phyloP scores from a whole-genome alignment of 2,329 filamentous ascomycete genomes.

The Pseudopithomyces maydicus region DNA sequence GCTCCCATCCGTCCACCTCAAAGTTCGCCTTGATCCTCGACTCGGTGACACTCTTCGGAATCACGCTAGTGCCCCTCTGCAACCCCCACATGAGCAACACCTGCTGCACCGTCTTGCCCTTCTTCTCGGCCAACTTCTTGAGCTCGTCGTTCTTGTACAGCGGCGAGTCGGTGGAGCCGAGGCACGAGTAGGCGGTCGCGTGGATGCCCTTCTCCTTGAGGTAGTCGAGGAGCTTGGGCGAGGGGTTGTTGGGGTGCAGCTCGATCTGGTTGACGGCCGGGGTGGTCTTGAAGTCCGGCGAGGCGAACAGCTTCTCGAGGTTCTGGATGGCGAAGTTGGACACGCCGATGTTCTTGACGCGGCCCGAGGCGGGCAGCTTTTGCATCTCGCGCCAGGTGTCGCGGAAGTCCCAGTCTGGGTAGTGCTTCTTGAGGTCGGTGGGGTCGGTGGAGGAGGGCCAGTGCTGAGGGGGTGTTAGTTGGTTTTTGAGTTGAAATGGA shows the following conservation, averaged over 20 bases:
- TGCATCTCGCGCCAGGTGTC: slow-evolving; percentile 78
- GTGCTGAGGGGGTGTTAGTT: slow-evolving; percentile 27
- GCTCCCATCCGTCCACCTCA: slow-evolving; percentile 71
- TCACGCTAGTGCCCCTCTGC: slow-evolving; percentile 79
- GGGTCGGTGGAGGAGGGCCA: slow-evolving; percentile 71
- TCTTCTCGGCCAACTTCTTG: slow-evolving; percentile 63
- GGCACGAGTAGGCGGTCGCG: slow-evolving; percentile 74
- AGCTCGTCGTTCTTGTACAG: slow-evolving; percentile 71
- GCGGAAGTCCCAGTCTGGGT: slow-evolving; percentile 79
- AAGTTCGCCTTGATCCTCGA: slow-evolving; percentile 78
- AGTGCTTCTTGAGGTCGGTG: slow-evolving; percentile 67
- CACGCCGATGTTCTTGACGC: slow-evolving; percentile 81
- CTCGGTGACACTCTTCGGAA: slow-evolving; percentile 81
- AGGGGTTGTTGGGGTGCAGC: slow-evolving; percentile 79
- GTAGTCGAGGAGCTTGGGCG: slow-evolving; percentile 77
- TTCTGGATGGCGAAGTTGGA: slow-evolving; percentile 86
- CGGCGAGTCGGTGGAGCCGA: slow-evolving; percentile 73
- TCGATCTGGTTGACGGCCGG: slow-evolving; percentile 82
- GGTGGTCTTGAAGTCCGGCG: slow-evolving; percentile 65
- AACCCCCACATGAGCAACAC: slow-evolving; percentile 81
- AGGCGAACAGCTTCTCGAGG: slow-evolving; percentile 72
- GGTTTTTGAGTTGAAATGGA: slow-evolving; percentile 6
- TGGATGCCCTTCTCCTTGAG: slow-evolving; percentile 76
- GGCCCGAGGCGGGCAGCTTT: slow-evolving; percentile 70
- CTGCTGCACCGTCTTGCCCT: slow-evolving; percentile 75